A percentile compares a stretch with the other conserved stretches of the same genome.
These are phyloP conservation scores for Crithidia thermophila DNA, from an alignment of 208 protist genomes.

Conservation along the genomic window DNA sequence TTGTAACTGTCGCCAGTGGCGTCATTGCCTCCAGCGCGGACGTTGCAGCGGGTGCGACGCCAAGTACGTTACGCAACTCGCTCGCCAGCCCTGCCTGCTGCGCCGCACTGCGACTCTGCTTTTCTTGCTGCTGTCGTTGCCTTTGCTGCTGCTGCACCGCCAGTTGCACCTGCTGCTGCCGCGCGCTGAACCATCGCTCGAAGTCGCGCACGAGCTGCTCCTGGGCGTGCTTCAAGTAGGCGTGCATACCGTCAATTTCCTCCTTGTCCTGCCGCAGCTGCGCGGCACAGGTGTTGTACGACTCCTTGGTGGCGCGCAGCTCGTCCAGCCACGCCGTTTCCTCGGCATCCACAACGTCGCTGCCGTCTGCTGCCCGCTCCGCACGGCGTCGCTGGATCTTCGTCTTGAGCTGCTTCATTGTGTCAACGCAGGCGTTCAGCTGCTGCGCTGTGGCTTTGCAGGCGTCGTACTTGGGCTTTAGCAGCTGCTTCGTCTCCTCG, in stretches of 20 bases:
- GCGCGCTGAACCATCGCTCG: slow-evolving; percentile 81
- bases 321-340: slow-evolving; percentile 41
- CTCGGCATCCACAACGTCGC: slow-evolving; percentile 51
- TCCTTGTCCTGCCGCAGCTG: slow-evolving; percentile 75
- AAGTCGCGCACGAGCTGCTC: slow-evolving; percentile 86
- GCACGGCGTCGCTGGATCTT: slow-evolving; percentile 78
- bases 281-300: slow-evolving; percentile 59
- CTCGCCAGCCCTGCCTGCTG: slow-evolving; percentile 1
- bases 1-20: too few relatives aligned
- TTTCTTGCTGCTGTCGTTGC: slow-evolving; percentile 18
- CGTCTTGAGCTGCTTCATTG: slow-evolving; percentile 73
- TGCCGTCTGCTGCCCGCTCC: slow-evolving; percentile 77
- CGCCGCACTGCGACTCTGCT: not conserved
- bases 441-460: slow-evolving; percentile 71
- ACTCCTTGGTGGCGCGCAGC: slow-evolving; percentile 37
- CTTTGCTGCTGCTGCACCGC: slow-evolving; percentile 39
- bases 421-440: slow-evolving; percentile 71
- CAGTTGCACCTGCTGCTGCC: slow-evolving; percentile 68
- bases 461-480: slow-evolving; percentile 64
- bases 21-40: not conserved
- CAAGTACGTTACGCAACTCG: slow-evolving; percentile 8
- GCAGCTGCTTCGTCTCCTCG: slow-evolving; percentile 69
- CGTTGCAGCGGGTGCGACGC: not conserved
- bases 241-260: slow-evolving; percentile 85
- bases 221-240: slow-evolving; percentile 84